Evolutionary conservation across 306 rosid genomes (phyloP), one percentile per base, ranked within the genome.

Genomic region (Acacia confusa): DNA sequence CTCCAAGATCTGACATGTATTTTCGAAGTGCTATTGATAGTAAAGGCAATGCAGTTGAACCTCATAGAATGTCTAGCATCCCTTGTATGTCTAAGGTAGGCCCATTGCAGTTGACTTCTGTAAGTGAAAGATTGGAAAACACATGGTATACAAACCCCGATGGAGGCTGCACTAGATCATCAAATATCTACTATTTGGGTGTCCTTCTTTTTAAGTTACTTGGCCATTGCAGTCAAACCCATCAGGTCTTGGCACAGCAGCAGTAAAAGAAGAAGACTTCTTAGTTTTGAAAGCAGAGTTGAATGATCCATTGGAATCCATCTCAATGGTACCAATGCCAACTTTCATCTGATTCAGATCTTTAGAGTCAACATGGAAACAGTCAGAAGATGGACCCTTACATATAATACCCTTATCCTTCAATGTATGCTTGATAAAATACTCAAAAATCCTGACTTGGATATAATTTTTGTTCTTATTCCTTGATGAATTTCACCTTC

Each of bases 141-240:
- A 78, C 86, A 78, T 95, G 97, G 97, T 95, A 92, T 83, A 72
- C 83, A 63, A 91, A 97, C 89, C 99, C 99, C 1, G 97, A 95
- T 79, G 94, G 94, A 58, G 87, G 89, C 86, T 86, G 83, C 86
- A 89, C 93, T 71, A 80, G 75, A 75, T 89, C 85, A 43, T 89
- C 99, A 75, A 95, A 95, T 86, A 88, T 95, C 81, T 95, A 91
- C 86, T 87, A 88, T 76, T 86, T 95, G 67, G 99, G 99, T 66
- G 94, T 95, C 77, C 89, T 95, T 78, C 90, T 95, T 79, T 95
- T 95, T 30, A 97, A 95, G 99, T n/a, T n/a, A n/a, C n/a, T n/a
- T n/a, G n/a, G n/a, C 92, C 97, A 82, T 79, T 88, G 74, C 77
- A 76, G 75, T 79, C 87, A 84, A 90, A 86, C 81, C 55, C 88